Evolutionary conservation across 2,329 filamentous ascomycete genomes (phyloP).

Genomic region (Claviceps fusiformis): DNA sequence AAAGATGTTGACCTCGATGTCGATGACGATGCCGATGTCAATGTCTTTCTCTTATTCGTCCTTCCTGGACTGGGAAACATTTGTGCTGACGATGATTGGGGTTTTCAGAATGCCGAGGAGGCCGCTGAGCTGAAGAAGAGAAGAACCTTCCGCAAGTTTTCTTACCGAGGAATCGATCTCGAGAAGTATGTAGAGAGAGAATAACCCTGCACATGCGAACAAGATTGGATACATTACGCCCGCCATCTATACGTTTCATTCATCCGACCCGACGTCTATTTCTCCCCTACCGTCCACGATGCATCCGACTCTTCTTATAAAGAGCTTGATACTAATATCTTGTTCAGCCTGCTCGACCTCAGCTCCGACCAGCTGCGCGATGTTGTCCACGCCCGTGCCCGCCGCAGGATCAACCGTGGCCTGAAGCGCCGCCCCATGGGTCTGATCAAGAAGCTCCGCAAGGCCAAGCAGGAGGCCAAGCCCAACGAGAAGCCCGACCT

Average conservation of each 20-base stretch:
- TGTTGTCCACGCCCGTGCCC: slow-evolving; percentile 97
- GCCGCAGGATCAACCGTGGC: slow-evolving; percentile 97
- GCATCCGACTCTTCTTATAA: background rate
- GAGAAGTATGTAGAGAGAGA: slow-evolving; percentile 64
- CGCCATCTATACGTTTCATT: background rate
- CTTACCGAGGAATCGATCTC: slow-evolving; percentile 98
- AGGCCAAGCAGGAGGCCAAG: slow-evolving; percentile 96
- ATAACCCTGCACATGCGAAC: slow-evolving; percentile 5
- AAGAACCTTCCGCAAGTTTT: slow-evolving; percentile 99
- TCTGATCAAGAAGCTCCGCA: slow-evolving; percentile 99
- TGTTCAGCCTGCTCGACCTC: slow-evolving; percentile 85
- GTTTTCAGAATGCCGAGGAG: slow-evolving; percentile 77
- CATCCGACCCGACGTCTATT: background rate
- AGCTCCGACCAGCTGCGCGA: slow-evolving; percentile 96
- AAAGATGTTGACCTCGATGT: background rate
- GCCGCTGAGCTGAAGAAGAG: slow-evolving; percentile 99
- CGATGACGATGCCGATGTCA: background rate
- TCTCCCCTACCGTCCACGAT: background rate
- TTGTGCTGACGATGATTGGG: slow-evolving; percentile 15
- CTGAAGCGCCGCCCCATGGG: slow-evolving; percentile 99
- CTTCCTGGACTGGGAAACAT: background rate
- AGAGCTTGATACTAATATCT: slow-evolving; percentile 10
- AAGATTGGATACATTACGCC: background rate
- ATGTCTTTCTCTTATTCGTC: background rate
- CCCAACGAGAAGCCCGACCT: slow-evolving; percentile 99